Evolutionary conservation across 768 basidiomycete genomes (phyloP), one percentile per base, ranked within the genome.

Genomic region (Psilocybe cyanescens): DNA sequence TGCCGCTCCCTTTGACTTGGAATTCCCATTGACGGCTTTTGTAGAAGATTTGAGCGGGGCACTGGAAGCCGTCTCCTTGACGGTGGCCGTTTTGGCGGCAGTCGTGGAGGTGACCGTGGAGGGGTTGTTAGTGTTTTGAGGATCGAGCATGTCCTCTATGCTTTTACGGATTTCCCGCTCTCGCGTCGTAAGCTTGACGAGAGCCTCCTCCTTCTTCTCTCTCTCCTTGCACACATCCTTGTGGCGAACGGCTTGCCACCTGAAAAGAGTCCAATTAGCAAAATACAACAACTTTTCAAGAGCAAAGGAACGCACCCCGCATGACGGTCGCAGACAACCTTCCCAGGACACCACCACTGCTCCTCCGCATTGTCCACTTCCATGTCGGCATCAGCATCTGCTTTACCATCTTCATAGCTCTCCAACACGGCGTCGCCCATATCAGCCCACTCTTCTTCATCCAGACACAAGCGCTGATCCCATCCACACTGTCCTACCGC

Each of bases 391-490:
- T 79, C 79, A 6, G 77, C 75, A 1, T 65, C 76, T 48, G 74
- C 73, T 52, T 71, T 72, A 29, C 69, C 66, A 30, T 81, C 73
- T 35, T 87, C 88, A 63, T 93, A 92, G 67, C 86, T 88, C 70
- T 92, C 88, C 67, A 92, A 66, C 28, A 88, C 89, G 14, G 82
- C 83, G 2, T 75, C 77, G 8, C 86, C 89, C 72, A 87, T 89
- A 52, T 89, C 89, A 39, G 76, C 81, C 80, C 86, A 93, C 70
- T 92, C 91, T 59, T 88, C 86, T 50, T 94, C 91, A n/a, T 89
- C 89, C 70, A 89, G 88, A 61, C 90, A 90, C 24, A 97, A 79
- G 31, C 95, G 81, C 67, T 89, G 87, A 72, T 97, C 95, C 88
- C 94, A 95, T 4, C 95, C 94, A 74, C 95, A 97, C 66, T 86